Evolutionary conservation across 1,139 yeast species (phyloP), one percentile per base, ranked within the genome.

Genomic region (Casaregolazyma suthepensis): DNA sequence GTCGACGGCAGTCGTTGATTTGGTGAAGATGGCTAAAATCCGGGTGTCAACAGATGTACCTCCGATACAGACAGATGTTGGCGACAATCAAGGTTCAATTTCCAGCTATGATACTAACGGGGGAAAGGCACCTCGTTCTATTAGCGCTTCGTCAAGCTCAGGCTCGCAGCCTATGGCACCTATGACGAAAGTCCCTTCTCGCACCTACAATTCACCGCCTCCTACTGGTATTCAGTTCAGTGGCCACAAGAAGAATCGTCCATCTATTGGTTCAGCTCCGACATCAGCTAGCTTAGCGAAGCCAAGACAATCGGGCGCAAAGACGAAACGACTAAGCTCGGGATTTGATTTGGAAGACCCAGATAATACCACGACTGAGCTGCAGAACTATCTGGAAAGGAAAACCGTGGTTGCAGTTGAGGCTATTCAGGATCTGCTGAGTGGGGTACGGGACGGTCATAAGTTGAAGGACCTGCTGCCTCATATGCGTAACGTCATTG

Each of bases 321-420:
- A 47, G 22, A 38, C 29, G 20, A 47, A 47, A 43, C 43, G 38
- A 17, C 18, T 47, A 10, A 47, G 50, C 38, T 38, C 45, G 55
- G 79, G 82, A 49, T 88, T 87, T 70, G 89, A 87, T 70, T 83
- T 87, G 56, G 86, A 82, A 59, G 88, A 87, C 66, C 96, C 96
- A 1, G 96, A 89, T 63, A 87, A 63, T 66, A 87, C 96, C 0
- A 78, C 91, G 57, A 82, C 89, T 2, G 96, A 90, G 64, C 82
- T 93, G 54, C 80, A 90, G 62, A 78, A 85, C 48, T 93, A 89
- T 68, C 76, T 93, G 64, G 99, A 93, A 67, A 96, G 89, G 69
- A 96, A 91, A 71, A 91, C 98, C 0, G 93, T 87, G 37, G 87
- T 87, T 63, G 97, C 93, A 1, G 93, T 93, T 54, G 81, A 90